phyloP scores from a whole-genome alignment of 1,139 yeast species.

The Saccharomycopsis hybrid region DNA sequence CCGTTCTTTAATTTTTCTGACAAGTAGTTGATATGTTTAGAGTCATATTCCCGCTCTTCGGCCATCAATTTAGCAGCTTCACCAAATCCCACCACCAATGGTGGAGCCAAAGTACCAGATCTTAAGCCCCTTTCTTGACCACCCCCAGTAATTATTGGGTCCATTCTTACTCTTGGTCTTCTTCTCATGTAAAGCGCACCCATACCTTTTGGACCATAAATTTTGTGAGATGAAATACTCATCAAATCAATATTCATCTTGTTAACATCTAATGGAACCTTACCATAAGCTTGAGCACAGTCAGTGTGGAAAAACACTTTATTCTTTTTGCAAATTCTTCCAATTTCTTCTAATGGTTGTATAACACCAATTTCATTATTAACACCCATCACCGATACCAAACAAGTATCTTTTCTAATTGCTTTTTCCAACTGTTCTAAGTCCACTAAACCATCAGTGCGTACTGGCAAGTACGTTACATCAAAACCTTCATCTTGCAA shows the following conservation, averaged over 20 bases:
- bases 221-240: constrained; percentile 93
- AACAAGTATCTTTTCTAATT: constrained; percentile 83
- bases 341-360: constrained; percentile 94
- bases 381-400: constrained; percentile 96
- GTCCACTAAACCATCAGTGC: constrained; percentile 69
- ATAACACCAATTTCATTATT: constrained; percentile 97
- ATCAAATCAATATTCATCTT: constrained; percentile 86
- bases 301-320: constrained; percentile 98
- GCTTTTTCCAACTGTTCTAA: constrained; percentile 73
- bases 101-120: constrained; percentile 95
- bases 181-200: constrained; percentile 96
- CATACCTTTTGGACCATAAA: constrained; percentile 96
- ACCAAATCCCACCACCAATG: constrained; percentile 92
- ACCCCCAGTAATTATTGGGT: constrained; percentile 94
- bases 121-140: constrained; percentile 99
- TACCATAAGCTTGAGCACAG: constrained; percentile 97
- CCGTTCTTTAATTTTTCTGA: constrained; percentile 70
- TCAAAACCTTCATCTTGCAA: constrained; percentile 97
- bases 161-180: constrained; percentile 96
- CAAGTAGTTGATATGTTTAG: constrained; percentile 58
- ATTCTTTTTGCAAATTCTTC: constrained; percentile 73
- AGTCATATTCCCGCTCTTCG: constrained; percentile 70
- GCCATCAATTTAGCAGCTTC: constrained; percentile 88
- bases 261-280: constrained; percentile 87
- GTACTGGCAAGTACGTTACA: constrained; percentile 86